These are phyloP conservation scores for Diplocarpon rosae DNA, from an alignment of 2,329 filamentous ascomycete genomes.

Conservation along the genomic window DNA sequence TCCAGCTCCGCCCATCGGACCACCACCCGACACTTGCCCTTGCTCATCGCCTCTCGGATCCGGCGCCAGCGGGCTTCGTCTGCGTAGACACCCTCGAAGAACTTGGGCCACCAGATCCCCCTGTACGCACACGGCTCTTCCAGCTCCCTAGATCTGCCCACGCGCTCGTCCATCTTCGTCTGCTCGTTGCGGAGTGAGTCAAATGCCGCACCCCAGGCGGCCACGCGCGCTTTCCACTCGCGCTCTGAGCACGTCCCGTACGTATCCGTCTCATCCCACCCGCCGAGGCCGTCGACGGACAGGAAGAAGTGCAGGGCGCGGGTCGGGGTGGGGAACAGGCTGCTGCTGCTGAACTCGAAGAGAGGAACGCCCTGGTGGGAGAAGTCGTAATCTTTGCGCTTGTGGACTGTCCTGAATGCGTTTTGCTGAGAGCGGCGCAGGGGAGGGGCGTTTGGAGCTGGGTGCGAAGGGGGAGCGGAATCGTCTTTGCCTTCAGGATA, in stretches of 20 bases:
- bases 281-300: conserved; percentile 6
- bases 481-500: conserved; percentile 13
- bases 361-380: conserved; percentile 21
- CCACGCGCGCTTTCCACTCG: not conserved
- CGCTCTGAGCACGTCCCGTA: not conserved
- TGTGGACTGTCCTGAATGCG: conserved; percentile 3
- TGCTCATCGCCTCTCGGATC: conserved; percentile 15
- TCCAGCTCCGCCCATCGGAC: conserved; percentile 11
- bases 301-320: conserved; percentile 3
- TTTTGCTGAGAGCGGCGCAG: not conserved
- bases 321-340: not conserved
- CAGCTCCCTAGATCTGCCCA: not conserved
- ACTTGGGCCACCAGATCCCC: conserved; percentile 18
- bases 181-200: not conserved
- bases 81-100: conserved; percentile 7
- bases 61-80: conserved; percentile 15
- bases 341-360: conserved; percentile 20
- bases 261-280: conserved; percentile 1
- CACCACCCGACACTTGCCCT: conserved; percentile 19
- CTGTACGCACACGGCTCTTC: conserved; percentile 2
- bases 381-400: conserved; percentile 23
- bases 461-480: not conserved
- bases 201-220: not conserved
- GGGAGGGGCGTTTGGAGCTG: not conserved
- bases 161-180: not conserved